Percentiles rank a stretch among this genome's conserved stretches.
Evolutionary conservation across 2,329 filamentous ascomycete species (phyloP).

Genomic region (Cercospora sp.): DNA sequence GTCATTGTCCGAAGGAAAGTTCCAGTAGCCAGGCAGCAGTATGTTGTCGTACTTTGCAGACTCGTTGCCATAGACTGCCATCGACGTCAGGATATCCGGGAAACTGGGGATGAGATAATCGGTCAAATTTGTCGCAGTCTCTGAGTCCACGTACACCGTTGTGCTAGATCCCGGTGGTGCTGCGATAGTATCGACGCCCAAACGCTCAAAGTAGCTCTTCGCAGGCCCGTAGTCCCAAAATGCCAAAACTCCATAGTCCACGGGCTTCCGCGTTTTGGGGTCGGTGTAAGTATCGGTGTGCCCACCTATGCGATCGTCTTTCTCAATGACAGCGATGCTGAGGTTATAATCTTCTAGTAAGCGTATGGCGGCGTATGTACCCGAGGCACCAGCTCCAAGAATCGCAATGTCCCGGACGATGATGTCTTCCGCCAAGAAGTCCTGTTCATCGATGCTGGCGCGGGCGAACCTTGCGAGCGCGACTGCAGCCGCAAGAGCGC

Average conservation of each 20-base stretch:
- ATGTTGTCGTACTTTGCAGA: constrained; percentile 12
- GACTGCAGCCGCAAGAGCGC: not conserved
- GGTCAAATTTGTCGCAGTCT: constrained; percentile 1
- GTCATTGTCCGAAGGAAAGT: constrained; percentile 7
- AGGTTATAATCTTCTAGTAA: constrained; percentile 20
- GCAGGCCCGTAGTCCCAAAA: constrained; percentile 14
- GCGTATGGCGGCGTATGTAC: constrained; percentile 24
- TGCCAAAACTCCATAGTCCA: constrained; percentile 18
- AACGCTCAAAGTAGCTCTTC: constrained; percentile 2
- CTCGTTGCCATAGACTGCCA: not conserved
- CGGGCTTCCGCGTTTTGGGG: not conserved
- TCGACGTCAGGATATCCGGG: not conserved
- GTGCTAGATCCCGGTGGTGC: not conserved
- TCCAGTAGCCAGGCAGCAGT: constrained; percentile 18
- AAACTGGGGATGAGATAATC: constrained; percentile 1
- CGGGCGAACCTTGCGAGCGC: not conserved
- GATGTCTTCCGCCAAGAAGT: not conserved
- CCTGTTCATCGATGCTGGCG: not conserved
- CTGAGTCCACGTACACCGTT: constrained; percentile 6
- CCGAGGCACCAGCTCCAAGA: constrained; percentile 23
- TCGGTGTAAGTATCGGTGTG: constrained; percentile 15
- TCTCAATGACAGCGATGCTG: constrained; percentile 21
- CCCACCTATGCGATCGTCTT: constrained; percentile 9
- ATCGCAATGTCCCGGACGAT: constrained; percentile 19
- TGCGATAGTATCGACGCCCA: not conserved